Conservation (phyloP, 2,329 filamentous ascomycete species). For the Cryphonectria radicalis region DNA sequence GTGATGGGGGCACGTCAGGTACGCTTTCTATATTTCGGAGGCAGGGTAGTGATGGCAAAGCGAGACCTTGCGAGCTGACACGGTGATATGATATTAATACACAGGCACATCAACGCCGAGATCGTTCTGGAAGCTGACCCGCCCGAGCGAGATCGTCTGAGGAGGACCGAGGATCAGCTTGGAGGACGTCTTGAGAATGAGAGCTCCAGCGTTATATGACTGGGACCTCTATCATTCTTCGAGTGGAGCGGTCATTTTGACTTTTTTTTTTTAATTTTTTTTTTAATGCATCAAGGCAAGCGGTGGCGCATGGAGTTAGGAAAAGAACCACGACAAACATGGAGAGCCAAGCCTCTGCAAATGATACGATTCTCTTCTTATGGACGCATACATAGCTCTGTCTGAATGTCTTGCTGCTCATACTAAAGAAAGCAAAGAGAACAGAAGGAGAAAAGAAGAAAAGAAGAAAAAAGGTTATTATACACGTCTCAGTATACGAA, state of each 20-base stretch:
- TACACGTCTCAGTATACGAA: slow-evolving; percentile 17
- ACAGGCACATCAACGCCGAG: slow-evolving; percentile 21
- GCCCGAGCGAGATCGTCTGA: slow-evolving; percentile 21
- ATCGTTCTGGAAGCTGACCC: slow-evolving; percentile 24
- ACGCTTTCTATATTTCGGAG: not conserved
- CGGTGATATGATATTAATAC: too few species aligned
- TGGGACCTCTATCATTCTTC: not conserved
- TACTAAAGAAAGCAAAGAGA: not conserved
- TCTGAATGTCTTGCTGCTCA: not conserved
- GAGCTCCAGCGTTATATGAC: not conserved
- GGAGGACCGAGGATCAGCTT: not conserved
- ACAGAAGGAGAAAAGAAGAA: not conserved
- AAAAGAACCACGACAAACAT: not conserved
- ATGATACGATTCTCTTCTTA: not conserved
- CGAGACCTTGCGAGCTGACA: not conserved
- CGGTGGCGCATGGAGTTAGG: slow-evolving; percentile 1
- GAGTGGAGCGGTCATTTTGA: not conserved
- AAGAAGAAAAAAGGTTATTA: not conserved
- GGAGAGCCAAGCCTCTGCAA: not conserved
- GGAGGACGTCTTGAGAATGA: not conserved
- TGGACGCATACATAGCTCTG: not conserved
- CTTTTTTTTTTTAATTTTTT: not conserved
- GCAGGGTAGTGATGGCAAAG: not conserved
- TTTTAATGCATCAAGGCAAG: not conserved
- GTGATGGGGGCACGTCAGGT: not conserved